A percentile compares a stretch with the other conserved stretches of the same genome.
Evolutionary conservation across 345 rosid genomes (phyloP).

Genomic region (Eucalyptus cloeziana): DNA sequence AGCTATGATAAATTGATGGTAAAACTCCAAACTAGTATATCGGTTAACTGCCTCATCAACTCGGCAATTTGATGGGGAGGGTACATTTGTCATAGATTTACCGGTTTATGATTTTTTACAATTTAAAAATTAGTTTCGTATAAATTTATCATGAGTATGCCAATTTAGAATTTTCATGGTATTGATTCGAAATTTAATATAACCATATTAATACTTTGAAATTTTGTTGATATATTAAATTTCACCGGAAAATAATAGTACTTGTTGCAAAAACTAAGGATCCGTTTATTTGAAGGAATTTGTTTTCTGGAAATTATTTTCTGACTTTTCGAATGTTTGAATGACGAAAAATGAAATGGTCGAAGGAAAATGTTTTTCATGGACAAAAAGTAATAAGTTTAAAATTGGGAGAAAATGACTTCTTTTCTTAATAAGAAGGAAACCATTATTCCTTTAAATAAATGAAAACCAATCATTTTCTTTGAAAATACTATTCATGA

Average conservation of each 20-base stretch:
- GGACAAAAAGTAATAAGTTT: background rate
- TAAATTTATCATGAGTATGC: too few species aligned
- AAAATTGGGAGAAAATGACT: background rate
- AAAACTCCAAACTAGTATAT: too few species aligned
- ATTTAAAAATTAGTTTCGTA: too few species aligned
- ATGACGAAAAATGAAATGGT: background rate
- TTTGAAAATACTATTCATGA: background rate
- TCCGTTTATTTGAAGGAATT: background rate
- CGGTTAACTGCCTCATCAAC: fast-evolving
- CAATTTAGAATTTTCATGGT: too few species aligned
- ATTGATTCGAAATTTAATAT: background rate
- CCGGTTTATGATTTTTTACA: fast-evolving
- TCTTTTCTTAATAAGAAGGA: background rate
- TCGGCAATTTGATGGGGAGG: fast-evolving
- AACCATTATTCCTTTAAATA: background rate
- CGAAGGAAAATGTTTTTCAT: background rate
- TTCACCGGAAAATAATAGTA: background rate
- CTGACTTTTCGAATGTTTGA: background rate
- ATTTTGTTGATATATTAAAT: background rate
- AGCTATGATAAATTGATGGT: fast-evolving
- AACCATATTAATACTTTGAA: background rate
- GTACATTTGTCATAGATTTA: fast-evolving
- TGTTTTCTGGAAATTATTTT: background rate
- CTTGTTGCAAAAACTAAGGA: background rate
- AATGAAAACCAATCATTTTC: background rate